A percentile compares a stretch with the other conserved stretches of the same genome.
These are phyloP conservation scores for Citrus trifoliata DNA, from an alignment of 345 rosid species.

Conservation along the genomic window DNA sequence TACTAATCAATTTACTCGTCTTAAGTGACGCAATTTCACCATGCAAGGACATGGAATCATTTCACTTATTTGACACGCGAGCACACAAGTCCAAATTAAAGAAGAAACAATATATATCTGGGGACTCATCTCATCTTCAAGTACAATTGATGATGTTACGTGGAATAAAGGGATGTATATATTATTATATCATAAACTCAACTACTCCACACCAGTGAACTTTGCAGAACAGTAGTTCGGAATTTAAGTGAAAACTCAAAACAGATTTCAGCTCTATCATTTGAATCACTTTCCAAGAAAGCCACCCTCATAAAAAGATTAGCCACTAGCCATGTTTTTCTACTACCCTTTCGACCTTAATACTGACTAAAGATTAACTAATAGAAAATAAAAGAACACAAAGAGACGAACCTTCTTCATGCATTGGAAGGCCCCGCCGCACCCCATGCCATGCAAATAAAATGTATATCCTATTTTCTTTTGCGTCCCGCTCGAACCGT, in stretches of 20 bases:
- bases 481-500: too few species aligned
- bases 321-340: neutral
- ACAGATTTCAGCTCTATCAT: neutral
- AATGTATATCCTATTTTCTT: too few species aligned
- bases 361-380: too few species aligned
- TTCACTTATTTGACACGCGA: neutral
- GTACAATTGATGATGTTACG: neutral
- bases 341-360: too few species aligned
- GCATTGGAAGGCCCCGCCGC: neutral
- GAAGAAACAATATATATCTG: neutral
- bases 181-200: too few species aligned
- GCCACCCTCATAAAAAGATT: neutral
- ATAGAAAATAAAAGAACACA: neutral
- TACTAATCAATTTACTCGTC: neutral
- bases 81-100: neutral
- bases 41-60: neutral
- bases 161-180: neutral
- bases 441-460: too few species aligned
- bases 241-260: too few species aligned
- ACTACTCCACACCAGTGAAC: too few species aligned
- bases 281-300: neutral
- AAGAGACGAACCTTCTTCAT: neutral
- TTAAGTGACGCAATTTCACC: neutral
- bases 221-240: too few species aligned
- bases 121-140: neutral